Percentiles rank a stretch among this genome's conserved stretches.
Evolutionary conservation across 345 rosid species (phyloP).

Genomic region (Toxicodendron radicans): DNA sequence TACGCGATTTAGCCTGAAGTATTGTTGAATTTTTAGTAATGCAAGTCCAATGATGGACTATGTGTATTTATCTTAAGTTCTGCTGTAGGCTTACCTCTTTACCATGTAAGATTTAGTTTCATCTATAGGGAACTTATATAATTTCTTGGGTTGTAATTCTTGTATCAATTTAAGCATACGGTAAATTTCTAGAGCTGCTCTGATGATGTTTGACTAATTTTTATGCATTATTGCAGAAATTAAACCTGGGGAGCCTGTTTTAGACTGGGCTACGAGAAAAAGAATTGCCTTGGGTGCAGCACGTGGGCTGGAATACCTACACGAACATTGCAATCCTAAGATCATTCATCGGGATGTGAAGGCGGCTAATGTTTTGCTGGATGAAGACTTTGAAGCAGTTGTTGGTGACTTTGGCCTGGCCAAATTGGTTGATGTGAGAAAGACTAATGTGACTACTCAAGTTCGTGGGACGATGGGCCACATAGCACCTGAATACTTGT

Average conservation of each 20-base stretch:
- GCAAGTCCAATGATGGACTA: too few relatives aligned
- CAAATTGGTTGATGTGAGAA: conserved; percentile 86
- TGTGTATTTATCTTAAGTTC: too few relatives aligned
- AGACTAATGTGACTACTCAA: conserved; percentile 90
- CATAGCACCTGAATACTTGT: conserved; percentile 94
- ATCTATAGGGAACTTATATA: neutral
- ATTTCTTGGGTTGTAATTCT: neutral
- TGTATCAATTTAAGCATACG: neutral
- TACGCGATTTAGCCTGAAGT: too few relatives aligned
- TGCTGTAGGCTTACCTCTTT: neutral
- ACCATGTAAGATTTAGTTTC: neutral
- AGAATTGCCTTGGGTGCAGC: conserved; percentile 88
- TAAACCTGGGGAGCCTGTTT: conserved; percentile 74
- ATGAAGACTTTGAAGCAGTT: conserved; percentile 94
- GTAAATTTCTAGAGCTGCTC: neutral
- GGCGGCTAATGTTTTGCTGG: conserved; percentile 93
- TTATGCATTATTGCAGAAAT: conserved; percentile 53
- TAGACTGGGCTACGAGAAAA: conserved; percentile 84
- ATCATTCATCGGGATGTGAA: conserved; percentile 97
- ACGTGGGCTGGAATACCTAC: conserved; percentile 95
- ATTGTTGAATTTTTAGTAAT: too few relatives aligned
- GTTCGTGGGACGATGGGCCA: conserved; percentile 99
- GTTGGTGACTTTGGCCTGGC: conserved; percentile 99
- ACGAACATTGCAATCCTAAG: conserved; percentile 95
- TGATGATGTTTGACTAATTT: conserved; percentile 1